Evolutionary conservation across 2,329 filamentous ascomycete species (phyloP).

Genomic region (Beauveria scarabaeidicola): DNA sequence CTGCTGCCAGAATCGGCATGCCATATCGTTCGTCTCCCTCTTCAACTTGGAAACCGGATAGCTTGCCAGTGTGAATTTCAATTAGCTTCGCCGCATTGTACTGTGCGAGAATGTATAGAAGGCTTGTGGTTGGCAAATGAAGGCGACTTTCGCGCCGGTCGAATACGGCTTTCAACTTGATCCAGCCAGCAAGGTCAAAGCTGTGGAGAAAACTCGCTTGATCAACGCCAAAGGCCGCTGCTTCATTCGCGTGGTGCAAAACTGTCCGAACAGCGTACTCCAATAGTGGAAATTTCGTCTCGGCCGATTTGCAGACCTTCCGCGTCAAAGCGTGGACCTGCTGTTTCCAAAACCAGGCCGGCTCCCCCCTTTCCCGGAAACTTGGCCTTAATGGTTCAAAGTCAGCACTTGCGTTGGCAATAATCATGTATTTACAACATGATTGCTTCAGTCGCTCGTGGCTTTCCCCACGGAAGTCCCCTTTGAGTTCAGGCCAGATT

Average conservation of each 20-base stretch:
- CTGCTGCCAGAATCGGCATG: not conserved
- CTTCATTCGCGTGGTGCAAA: slow-evolving; percentile 15
- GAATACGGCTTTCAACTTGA: not conserved
- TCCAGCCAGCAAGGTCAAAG: slow-evolving; percentile 6
- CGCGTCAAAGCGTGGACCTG: too few species aligned
- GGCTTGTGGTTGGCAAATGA: not conserved
- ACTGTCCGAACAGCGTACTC: slow-evolving; percentile 12
- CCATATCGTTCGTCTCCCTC: not conserved
- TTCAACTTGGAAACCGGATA: not conserved
- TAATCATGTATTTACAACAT: slow-evolving; percentile 4
- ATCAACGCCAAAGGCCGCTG: not conserved
- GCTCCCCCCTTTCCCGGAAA: not conserved
- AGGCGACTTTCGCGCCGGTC: not conserved
- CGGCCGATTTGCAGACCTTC: not conserved
- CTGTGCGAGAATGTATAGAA: slow-evolving; percentile 13
- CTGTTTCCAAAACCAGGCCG: too few species aligned
- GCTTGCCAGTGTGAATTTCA: not conserved
- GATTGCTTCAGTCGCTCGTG: slow-evolving; percentile 15
- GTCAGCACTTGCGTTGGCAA: not conserved
- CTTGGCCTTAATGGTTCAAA: not conserved
- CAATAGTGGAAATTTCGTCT: slow-evolving; percentile 12
- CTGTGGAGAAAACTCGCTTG: not conserved
- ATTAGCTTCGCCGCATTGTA: not conserved
- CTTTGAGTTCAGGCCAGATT: not conserved
- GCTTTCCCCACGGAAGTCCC: not conserved